These are phyloP conservation scores for Aureobasidium leucospermi DNA, from an alignment of 2,329 filamentous ascomycete species.

Conservation along the genomic window DNA sequence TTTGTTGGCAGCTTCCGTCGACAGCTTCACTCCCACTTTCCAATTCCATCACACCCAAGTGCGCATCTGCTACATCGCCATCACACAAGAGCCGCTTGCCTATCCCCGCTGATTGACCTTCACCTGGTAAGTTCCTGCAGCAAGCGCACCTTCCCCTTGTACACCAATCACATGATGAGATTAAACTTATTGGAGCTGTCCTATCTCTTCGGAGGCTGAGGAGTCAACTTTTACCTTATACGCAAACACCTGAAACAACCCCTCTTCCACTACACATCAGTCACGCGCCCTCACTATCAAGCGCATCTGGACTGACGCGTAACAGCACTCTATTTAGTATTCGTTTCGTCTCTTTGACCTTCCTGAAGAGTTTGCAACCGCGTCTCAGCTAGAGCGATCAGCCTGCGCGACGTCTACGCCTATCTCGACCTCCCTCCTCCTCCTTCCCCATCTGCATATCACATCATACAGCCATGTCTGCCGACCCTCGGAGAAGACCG, in stretches of 20 bases:
- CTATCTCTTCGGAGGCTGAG: slow-evolving; percentile 17
- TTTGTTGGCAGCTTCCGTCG: neutral
- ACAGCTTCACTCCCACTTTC: neutral
- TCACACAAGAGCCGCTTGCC: neutral
- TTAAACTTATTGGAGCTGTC: slow-evolving; percentile 18
- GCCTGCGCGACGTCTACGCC: neutral
- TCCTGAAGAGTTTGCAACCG: neutral
- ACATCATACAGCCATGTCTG: slow-evolving; percentile 27
- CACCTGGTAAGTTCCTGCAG: neutral
- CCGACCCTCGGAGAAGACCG: slow-evolving; percentile 39
- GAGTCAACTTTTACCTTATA: slow-evolving; percentile 18
- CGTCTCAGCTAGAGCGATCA: neutral
- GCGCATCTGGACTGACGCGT: neutral
- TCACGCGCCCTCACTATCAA: neutral
- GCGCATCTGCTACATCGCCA: neutral
- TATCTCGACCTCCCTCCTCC: neutral
- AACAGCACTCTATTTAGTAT: neutral
- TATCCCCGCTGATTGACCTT: neutral
- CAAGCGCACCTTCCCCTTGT: neutral
- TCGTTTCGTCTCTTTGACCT: neutral
- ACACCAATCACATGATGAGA: slow-evolving; percentile 16
- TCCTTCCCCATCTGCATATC: neutral
- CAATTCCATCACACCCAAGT: slow-evolving; percentile 5
- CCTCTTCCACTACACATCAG: neutral
- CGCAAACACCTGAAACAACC: slow-evolving; percentile 16